These are phyloP conservation scores for Aristolochia contorta DNA, from an alignment of 164 flowering plant genomes.

Conservation along the genomic window DNA sequence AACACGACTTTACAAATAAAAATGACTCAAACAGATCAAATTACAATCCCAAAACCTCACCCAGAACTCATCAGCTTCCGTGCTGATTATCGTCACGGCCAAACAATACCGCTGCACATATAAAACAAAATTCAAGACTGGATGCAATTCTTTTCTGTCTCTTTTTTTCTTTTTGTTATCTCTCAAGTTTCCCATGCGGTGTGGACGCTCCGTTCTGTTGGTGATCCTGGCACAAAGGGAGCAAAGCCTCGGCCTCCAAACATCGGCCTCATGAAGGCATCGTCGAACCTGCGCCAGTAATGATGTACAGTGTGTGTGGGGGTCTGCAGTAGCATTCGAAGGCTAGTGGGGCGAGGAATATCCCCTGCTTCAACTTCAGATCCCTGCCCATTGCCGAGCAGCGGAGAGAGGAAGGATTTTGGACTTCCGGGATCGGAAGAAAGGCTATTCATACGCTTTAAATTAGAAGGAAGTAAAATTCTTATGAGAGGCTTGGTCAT, in stretches of 20 bases:
- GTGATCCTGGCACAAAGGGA: slow-evolving; percentile 77
- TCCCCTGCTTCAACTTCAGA: slow-evolving; percentile 28
- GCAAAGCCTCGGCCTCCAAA: slow-evolving; percentile 92
- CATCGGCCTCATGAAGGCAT: slow-evolving; percentile 81
- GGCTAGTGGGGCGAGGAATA: slow-evolving; percentile 42
- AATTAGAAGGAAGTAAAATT: slow-evolving; percentile 39
- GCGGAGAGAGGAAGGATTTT: slow-evolving; percentile 53
- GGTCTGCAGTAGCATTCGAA: slow-evolving; percentile 48
- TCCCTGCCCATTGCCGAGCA: slow-evolving; percentile 43
- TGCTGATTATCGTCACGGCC: neutral
- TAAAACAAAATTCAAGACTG: neutral
- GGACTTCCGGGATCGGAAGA: slow-evolving; percentile 55
- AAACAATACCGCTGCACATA: neutral
- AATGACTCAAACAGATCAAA: no score
- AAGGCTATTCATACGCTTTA: slow-evolving; percentile 28
- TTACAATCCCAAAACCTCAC: no score
- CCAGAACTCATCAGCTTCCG: no score
- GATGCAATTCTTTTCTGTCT: neutral
- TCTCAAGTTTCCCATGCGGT: slow-evolving; percentile 15
- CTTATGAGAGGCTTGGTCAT: slow-evolving; percentile 82
- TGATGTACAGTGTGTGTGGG: slow-evolving; percentile 70
- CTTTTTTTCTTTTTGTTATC: neutral
- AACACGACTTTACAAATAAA: no score
- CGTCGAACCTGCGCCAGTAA: slow-evolving; percentile 82
- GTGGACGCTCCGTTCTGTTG: slow-evolving; percentile 40